Evolutionary conservation across 805 yeast species (phyloP).

Genomic region (Zygosaccharomyces kombuchaensis): DNA sequence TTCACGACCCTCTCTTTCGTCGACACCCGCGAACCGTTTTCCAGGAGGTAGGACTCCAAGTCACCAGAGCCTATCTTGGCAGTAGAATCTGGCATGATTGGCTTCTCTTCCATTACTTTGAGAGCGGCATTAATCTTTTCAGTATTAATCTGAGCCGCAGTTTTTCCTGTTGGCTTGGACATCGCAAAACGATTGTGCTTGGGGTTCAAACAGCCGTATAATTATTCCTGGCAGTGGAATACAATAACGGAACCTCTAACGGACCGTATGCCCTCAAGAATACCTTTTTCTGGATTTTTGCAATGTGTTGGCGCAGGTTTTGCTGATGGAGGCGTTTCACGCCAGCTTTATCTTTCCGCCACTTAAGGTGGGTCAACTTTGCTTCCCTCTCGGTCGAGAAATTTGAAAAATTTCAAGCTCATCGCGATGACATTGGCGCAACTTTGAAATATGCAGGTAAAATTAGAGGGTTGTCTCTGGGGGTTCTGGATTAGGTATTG

Average conservation of each 20-base stretch:
- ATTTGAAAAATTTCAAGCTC: slow-evolving; percentile 15
- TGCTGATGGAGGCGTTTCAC: slow-evolving; percentile 1
- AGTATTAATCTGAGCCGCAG: slow-evolving; percentile 42
- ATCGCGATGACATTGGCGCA: slow-evolving; percentile 2
- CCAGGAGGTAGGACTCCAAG: slow-evolving; percentile 37
- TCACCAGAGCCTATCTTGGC: slow-evolving; percentile 6
- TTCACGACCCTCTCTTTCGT: slow-evolving; percentile 49
- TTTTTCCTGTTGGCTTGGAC: slow-evolving; percentile 13
- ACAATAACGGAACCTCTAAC: no score
- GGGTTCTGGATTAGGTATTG: background rate
- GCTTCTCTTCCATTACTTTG: slow-evolving; percentile 50
- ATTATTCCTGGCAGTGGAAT: background rate
- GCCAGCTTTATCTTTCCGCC: background rate
- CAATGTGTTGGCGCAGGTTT: background rate
- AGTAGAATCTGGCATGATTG: slow-evolving; percentile 13
- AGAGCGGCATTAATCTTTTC: slow-evolving; percentile 63
- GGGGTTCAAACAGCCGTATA: background rate
- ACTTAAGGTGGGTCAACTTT: slow-evolving; percentile 3
- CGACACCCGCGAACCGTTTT: slow-evolving; percentile 46
- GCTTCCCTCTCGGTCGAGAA: background rate
- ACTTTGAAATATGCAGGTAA: background rate
- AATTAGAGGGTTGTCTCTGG: background rate
- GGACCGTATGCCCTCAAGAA: background rate
- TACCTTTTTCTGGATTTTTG: background rate
- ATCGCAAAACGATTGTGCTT: background rate